Base-by-base conservation (phyloP, 805 yeast genomes). In the Cyberlindnera veronae region DNA sequence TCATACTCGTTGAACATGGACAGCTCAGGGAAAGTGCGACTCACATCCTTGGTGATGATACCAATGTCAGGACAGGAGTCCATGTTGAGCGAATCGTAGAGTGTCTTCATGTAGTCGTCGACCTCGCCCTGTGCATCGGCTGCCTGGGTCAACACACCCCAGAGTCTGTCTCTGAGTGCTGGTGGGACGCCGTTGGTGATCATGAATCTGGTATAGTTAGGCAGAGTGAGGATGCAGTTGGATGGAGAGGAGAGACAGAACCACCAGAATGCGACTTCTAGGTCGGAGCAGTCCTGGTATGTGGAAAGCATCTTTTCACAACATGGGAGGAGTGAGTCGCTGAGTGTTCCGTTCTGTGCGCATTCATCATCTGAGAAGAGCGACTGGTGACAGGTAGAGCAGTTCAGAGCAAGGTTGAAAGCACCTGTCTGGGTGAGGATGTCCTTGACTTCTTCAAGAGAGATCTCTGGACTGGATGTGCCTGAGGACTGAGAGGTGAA, bases 21-120 rank as follows among this genome's bases (percentile, higher is more conserved):
- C 16, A 79, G 62, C 16, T 67, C 62, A 2, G 85, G 84, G 54
- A 78, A 80, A 0, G 85, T 79, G 38, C 86, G 60, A 41, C 67
- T 67, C 47, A 79, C 70, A 54, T 79, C 86, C 45, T 81, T 76
- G 29, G 69, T 61, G 40, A 79, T 79, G 29, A 67, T 65, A 39
- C 63, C 60, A 30, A 66, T 62, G 49, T 61, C 72, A 17, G 71
- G 71, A 4, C 72, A 64, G 41, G 63, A 57, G 43, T 70, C 75
- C 9, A 54, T 57, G 32, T 65, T 64, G 36, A 71, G 55, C 6
- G 69, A 58, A 31, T 57, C 56, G 45, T 63, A 70, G 12, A 70
- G 50, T 11, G 56, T 53, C 34, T 59, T 52, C 26, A 67, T 48
- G 42, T 58, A 53, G 23, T 50, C 45, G 12, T 42, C 39, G 6